A percentile compares a stretch with the other conserved stretches of the same genome.
Evolutionary conservation across 768 basidiomycete genomes (phyloP).

Genomic region (Rhizopogon vesiculosus): DNA sequence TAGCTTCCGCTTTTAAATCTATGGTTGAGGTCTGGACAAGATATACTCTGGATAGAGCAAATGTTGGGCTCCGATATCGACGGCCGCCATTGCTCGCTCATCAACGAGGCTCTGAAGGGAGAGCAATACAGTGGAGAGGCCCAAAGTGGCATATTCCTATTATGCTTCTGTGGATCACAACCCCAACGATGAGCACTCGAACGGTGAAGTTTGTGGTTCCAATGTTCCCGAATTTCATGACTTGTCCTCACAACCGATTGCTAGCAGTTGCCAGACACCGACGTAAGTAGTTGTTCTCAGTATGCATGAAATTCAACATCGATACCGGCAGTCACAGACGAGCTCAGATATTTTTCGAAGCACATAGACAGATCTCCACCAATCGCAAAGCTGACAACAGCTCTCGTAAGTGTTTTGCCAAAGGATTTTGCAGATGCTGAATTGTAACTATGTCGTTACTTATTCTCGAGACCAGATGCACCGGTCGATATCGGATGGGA

Average conservation of each 20-base stretch:
- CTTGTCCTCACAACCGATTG: neutral
- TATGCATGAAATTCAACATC: neutral
- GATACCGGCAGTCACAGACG: neutral
- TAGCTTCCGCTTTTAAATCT: too few species aligned
- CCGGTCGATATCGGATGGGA: neutral
- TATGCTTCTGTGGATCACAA: too few species aligned
- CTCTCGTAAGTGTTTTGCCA: neutral
- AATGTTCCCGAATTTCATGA: neutral
- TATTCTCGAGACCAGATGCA: neutral
- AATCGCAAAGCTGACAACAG: neutral
- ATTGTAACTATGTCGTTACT: neutral
- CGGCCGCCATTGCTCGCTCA: too few species aligned
- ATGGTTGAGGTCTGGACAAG: too few species aligned
- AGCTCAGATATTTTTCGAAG: neutral
- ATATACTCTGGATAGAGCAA: neutral
- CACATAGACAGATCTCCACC: neutral
- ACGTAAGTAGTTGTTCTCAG: neutral
- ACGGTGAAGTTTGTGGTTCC: neutral
- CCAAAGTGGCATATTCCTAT: too few species aligned
- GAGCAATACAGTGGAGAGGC: too few species aligned
- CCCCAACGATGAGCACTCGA: too few species aligned
- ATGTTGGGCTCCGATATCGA: too few species aligned
- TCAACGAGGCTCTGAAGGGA: too few species aligned
- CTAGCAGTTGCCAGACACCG: neutral
- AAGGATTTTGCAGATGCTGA: neutral